Evolutionary conservation across 345 rosid genomes (phyloP), one percentile per base, ranked within the genome.

Genomic region (Populus pruinosa): DNA sequence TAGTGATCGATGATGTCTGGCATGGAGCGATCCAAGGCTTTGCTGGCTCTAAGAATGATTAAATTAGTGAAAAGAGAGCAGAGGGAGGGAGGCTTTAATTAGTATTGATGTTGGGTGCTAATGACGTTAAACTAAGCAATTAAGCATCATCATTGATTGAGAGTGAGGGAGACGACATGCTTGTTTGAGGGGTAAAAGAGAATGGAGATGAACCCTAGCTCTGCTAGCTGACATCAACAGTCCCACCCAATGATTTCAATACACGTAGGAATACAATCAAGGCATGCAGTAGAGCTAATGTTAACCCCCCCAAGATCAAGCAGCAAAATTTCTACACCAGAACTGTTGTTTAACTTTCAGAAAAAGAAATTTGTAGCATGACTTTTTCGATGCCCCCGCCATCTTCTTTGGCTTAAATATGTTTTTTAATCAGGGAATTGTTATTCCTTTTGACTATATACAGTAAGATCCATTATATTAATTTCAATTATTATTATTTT

Each of bases 31-130:
- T 53, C 47, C 2, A 72, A 56, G 76, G 80, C 77, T 33, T 77
- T 76, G 72, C 49, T 61, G 21, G 43, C 36, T 62, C 20, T 64
- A 62, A 50, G n/a, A 36, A 53, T 44, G 61, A 36, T 49, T 61
- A 33, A 25, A 59, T 31, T 59, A 78, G 41, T 38, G 38, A 77
- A 69, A 77, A n/a, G 36, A 13, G 39, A 71, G 63, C 72, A 35
- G 3, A 36, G 13, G 20, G 44, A 31, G 56, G 17, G 44, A 31
- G 56, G 17, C 16, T 66, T 64, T 56, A 29, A 73, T 69, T 72
- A 55, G 64, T 41, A 25, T 36, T 67, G 36, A 33, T 0, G 72
- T 36, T 68, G 38, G 56, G 69, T 70, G 75, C 69, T 65, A 13
- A 5, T 53, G n/a, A 18, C 59, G 8, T 53, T 18, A 2, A 18